Conservation (phyloP, 2,329 filamentous ascomycete genomes). For the Ophiostoma sp. region DNA sequence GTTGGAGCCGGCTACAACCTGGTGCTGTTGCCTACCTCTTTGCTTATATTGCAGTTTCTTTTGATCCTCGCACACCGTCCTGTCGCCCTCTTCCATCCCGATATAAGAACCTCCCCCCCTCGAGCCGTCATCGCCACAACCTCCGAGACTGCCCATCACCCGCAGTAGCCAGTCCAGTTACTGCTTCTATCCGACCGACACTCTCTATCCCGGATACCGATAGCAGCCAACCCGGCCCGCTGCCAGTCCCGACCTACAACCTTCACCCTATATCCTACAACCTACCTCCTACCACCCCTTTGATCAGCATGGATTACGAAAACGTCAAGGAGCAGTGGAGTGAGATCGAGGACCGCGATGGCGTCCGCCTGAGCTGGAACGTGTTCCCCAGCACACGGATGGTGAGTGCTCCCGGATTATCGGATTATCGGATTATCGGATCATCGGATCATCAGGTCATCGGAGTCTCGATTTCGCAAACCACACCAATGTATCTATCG, state of each 20-base stretch:
- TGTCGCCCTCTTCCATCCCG: neutral
- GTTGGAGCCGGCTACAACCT: slow-evolving; percentile 15
- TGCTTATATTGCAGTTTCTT: neutral
- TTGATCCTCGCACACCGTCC: neutral
- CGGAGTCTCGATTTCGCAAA: neutral
- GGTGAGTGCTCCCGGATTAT: slow-evolving; percentile 48
- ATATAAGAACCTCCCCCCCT: neutral
- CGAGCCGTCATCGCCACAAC: neutral
- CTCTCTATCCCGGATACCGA: neutral
- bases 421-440: neutral
- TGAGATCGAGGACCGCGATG: slow-evolving; percentile 94
- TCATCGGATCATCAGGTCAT: too few relatives aligned
- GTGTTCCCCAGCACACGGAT: slow-evolving; percentile 97
- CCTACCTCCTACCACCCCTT: neutral
- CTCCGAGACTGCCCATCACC: neutral
- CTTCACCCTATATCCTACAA: neutral
- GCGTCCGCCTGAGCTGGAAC: slow-evolving; percentile 95
- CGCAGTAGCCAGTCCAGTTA: neutral
- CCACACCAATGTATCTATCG: neutral
- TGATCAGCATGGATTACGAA: slow-evolving; percentile 74
- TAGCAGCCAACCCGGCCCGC: neutral
- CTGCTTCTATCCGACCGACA: neutral
- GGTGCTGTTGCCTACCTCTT: neutral
- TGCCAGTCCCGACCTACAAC: neutral
- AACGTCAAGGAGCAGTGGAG: slow-evolving; percentile 92